Conservation (phyloP, 257 asterid genomes). For the Nicotiana undulata region DNA sequence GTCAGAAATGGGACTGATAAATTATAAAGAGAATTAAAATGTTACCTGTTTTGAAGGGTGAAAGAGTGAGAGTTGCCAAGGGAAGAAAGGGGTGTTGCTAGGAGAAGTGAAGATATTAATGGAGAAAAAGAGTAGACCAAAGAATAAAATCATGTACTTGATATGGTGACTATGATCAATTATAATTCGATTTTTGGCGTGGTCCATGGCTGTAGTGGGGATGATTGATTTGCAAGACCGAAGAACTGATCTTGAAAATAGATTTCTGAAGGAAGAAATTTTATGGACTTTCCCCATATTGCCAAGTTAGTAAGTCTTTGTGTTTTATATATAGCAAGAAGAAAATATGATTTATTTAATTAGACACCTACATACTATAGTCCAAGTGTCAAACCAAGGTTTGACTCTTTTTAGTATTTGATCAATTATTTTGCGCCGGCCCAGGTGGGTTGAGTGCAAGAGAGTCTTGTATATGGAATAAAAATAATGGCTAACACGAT, state of each 20-base stretch:
- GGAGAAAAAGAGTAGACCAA: background rate
- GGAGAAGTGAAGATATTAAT: background rate
- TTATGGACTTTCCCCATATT: background rate
- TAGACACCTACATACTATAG: background rate
- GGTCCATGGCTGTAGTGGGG: background rate
- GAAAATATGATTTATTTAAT: background rate
- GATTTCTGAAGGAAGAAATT: background rate
- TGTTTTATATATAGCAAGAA: background rate
- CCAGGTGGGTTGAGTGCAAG: background rate
- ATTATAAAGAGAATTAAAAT: too few species aligned
- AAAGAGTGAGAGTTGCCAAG: background rate
- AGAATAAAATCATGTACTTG: background rate
- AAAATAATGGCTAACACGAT: background rate
- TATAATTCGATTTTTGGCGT: background rate
- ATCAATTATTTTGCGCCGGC: background rate
- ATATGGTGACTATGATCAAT: background rate
- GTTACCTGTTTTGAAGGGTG: background rate
- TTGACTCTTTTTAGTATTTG: background rate
- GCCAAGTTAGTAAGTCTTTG: background rate
- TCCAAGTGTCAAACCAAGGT: background rate
- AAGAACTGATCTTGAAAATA: background rate
- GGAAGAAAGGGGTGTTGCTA: background rate
- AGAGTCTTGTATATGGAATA: background rate
- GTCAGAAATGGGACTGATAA: too few species aligned
- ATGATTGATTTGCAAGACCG: background rate